Conservation (phyloP, 1,284 basidiomycete genomes). For the Moesziomyces sp. region DNA sequence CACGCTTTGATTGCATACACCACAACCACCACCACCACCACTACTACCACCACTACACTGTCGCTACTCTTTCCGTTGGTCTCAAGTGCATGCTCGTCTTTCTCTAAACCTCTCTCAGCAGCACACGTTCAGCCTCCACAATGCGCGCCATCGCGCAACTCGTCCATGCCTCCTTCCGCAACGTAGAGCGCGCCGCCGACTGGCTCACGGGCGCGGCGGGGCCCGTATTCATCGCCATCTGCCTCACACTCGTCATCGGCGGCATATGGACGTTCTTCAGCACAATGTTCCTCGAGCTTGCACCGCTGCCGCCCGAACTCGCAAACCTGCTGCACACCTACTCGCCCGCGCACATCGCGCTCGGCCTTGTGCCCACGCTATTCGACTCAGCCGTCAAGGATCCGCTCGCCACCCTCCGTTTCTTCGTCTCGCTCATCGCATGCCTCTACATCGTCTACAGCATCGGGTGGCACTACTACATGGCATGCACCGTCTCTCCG, state of each 20-base stretch:
- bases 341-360: slow-evolving; percentile 54
- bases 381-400: slow-evolving; percentile 30
- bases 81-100: not conserved
- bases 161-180: slow-evolving; percentile 87
- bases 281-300: slow-evolving; percentile 47
- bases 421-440: slow-evolving; percentile 70
- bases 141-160: slow-evolving; percentile 66
- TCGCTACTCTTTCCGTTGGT: not conserved
- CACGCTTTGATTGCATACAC: not conserved
- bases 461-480: slow-evolving; percentile 83
- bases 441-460: slow-evolving; percentile 82
- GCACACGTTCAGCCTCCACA: not conserved
- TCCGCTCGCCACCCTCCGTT: slow-evolving; percentile 36
- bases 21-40: not conserved
- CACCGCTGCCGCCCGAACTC: slow-evolving; percentile 50
- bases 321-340: slow-evolving; percentile 44
- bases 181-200: slow-evolving; percentile 81
- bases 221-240: slow-evolving; percentile 81
- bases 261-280: slow-evolving; percentile 80
- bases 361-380: slow-evolving; percentile 48
- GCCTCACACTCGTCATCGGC: slow-evolving; percentile 76
- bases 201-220: slow-evolving; percentile 87
- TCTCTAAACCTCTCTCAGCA: not conserved
- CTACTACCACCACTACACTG: not conserved
- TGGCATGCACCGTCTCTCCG: slow-evolving; percentile 77